Evolutionary conservation across 73 alveolate genomes (phyloP), one percentile per base, ranked within the genome.

Genomic region (Blepharisma stoltei): DNA sequence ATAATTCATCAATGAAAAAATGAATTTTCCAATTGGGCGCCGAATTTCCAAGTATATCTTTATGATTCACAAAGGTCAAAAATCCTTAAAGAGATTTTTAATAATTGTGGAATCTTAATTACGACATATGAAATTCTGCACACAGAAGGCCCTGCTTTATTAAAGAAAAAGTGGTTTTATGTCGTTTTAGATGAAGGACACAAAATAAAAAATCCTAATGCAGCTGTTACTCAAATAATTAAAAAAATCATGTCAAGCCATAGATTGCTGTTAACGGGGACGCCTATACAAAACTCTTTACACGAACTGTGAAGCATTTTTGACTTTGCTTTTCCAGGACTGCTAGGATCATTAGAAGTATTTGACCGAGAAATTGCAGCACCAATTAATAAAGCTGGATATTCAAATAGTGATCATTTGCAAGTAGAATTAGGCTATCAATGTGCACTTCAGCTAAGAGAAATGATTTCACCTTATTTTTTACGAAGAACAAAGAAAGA

Each of bases 241-340:
- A 92, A 92, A 66, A 66, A 82, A 14, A 80, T 98, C 18, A 82
- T 92, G 70, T 86, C 98, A 0, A 95, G 95, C 41, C 98, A 90
- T 82, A 94, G 97, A 55, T 76, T 98, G 27, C 91, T 95, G 6
- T 78, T 98, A 60, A 94, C 99, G 1, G 99, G 99, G 25, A 96
- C 99, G 11, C 99, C 99, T 2, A 94, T 98, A 48, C 95, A 98
- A 84, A 98, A 98, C 87, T 92, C 92, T 79, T 97, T 98, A 6
- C 84, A 90, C 73, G 99, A 98, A 89, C 91, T 98, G 50, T 98
- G 99, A 99, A 92, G 99, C 21, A 83, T 97, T 47, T 98, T 98
- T 84, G 99, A 98, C 86, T 96, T 98, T 81, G 89, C 95, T 25
- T 86, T 92, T 93, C 99, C 99, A 23, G 99, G 99, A 45, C 93